Evolutionary conservation across 768 basidiomycete genomes (phyloP).

Genomic region (Agaricus bisporus): DNA sequence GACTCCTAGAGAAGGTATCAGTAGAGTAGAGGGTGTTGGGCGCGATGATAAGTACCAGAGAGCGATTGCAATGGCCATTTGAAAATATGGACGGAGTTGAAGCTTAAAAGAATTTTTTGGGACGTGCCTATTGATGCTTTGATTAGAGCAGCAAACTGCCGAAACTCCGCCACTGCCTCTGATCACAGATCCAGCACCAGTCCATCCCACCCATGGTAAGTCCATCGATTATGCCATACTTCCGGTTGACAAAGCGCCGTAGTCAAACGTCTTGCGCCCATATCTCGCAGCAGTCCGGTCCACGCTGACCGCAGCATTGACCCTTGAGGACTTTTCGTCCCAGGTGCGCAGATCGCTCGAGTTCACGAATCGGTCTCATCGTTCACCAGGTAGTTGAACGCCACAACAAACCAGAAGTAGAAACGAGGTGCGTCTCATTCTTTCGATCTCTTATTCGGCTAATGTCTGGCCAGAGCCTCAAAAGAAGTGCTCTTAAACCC

Average conservation of each 20-base stretch:
- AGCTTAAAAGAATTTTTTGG: slow-evolving; percentile 14
- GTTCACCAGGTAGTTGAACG: slow-evolving; percentile 79
- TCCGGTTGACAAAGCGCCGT: slow-evolving; percentile 7
- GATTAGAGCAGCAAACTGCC: slow-evolving; percentile 17
- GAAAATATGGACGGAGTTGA: slow-evolving; percentile 11
- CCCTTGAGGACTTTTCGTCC: slow-evolving; percentile 95
- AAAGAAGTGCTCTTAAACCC: slow-evolving; percentile 94
- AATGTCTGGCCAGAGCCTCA: slow-evolving; percentile 53
- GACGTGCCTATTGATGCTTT: not conserved
- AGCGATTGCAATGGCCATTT: slow-evolving; percentile 57
- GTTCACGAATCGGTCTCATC: slow-evolving; percentile 14
- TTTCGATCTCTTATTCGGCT: not conserved
- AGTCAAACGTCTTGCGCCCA: slow-evolving; percentile 95
- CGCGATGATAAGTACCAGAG: slow-evolving; percentile 50
- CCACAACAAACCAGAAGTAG: slow-evolving; percentile 96
- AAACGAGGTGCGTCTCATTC: slow-evolving; percentile 55
- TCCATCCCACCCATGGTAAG: slow-evolving; percentile 42
- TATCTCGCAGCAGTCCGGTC: slow-evolving; percentile 95
- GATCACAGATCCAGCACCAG: not conserved
- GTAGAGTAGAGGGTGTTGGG: slow-evolving; percentile 9
- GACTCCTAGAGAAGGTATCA: slow-evolving; percentile 43
- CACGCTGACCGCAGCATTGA: slow-evolving; percentile 95
- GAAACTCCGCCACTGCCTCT: slow-evolving; percentile 49
- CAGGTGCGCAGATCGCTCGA: slow-evolving; percentile 52
- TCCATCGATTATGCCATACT: not conserved